These are phyloP conservation scores for Aphanomyces invadans DNA, from an alignment of 352 stramenopile genomes.

Conservation along the genomic window DNA sequence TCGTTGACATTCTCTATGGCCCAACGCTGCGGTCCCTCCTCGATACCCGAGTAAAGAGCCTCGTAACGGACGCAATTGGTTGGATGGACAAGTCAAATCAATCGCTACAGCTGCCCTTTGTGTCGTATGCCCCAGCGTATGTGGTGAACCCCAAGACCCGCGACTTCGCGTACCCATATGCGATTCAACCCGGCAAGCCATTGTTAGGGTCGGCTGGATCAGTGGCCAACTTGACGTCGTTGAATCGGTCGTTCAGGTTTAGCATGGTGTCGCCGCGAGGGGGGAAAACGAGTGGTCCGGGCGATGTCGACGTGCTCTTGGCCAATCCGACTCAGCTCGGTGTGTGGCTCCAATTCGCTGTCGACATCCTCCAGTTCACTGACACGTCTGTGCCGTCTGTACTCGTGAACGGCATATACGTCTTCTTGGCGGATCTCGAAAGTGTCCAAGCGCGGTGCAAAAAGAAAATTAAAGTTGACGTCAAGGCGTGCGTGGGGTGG, in stretches of 20 bases:
- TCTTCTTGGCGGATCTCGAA: constrained; percentile 16
- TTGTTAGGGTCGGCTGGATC: background rate
- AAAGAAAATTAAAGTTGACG: constrained; percentile 1
- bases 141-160: background rate
- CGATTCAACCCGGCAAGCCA: background rate
- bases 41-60: background rate
- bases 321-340: constrained; percentile 3
- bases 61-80: constrained; percentile 2
- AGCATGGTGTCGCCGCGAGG: background rate
- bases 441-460: background rate
- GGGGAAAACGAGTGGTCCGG: background rate
- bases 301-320: background rate
- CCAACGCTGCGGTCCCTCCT: constrained; percentile 1
- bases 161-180: constrained; percentile 4
- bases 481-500: constrained; percentile 21
- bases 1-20: constrained; percentile 8
- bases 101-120: background rate
- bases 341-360: constrained; percentile 1
- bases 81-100: constrained; percentile 14
- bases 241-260: constrained; percentile 9
- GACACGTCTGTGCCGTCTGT: background rate
- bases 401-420: background rate
- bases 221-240: background rate
- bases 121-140: background rate
- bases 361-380: background rate